Evolutionary conservation across 169 alveolate species (phyloP).

Genomic region (Plasmodium chabaudi): DNA sequence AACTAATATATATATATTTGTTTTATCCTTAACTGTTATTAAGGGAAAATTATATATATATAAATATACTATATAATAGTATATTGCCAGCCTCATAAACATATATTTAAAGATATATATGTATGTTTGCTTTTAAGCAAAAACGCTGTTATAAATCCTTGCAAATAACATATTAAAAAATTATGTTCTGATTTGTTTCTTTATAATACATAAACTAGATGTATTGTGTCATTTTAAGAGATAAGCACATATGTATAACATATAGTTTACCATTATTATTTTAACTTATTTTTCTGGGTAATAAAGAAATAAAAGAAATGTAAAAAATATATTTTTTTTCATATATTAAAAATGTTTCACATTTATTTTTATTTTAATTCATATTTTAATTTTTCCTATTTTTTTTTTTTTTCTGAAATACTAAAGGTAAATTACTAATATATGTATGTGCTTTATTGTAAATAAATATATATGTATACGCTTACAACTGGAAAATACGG

Average conservation of each 20-base stretch:
- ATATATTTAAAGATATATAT: no score
- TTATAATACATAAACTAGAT: neutral
- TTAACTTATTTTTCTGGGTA: neutral
- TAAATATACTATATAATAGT: no score
- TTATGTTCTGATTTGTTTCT: neutral
- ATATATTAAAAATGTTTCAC: neutral
- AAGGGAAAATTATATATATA: no score
- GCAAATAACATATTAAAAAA: neutral
- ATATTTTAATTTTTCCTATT: neutral
- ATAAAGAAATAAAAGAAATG: neutral
- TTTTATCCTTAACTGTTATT: no score
- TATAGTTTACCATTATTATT: slow-evolving; percentile 1
- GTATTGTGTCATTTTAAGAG: neutral
- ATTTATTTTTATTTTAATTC: neutral
- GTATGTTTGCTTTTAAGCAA: no score
- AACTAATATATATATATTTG: no score
- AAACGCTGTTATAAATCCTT: no score
- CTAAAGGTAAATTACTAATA: neutral
- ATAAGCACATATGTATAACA: neutral
- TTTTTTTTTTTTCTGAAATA: neutral
- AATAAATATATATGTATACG: neutral
- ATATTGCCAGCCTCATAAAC: no score
- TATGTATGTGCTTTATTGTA: neutral
- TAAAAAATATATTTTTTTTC: neutral
- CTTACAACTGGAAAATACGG: neutral